Base-by-base conservation (phyloP, 345 rosid genomes). In the Alliaria petiolata region DNA sequence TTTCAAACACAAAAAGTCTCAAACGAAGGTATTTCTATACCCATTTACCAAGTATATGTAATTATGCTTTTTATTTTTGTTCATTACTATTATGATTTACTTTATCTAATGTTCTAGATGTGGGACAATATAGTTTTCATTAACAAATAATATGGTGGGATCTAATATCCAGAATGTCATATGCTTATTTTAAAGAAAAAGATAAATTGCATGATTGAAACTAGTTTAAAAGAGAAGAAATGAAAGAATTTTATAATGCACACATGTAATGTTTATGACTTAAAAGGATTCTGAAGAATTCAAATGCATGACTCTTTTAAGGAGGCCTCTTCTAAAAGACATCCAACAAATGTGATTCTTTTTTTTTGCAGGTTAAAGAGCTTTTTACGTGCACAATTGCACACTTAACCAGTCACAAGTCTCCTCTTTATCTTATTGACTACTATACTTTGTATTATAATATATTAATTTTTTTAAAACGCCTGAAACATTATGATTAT, bases 321-420 rank as follows among this genome's bases (percentile, higher is more conserved):
- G 77, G 77, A 73, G 77, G 51, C 34, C 59, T 33, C 75, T 61
- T 58, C 49, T 69, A 69, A 69, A n/a, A 69, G 66, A 30, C 33
- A 71, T 71, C 68, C 62, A 71, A 51, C 62, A 72, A 64, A 54
- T 73, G 58, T 64, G 31, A 44, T 40, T 51, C 7, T 43, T 64
- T 28, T 70, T 49, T 35, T 65, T 22, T 22, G n/a, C 40, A 55
- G 43, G 42, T 45, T 62, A 71, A 62, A 71, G 55, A 71, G 69
- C 76, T 71, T 71, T 71, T 62, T 52, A 39, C 63, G 38, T 70
- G 75, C 60, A 49, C 74, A 70, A 56, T 69, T 54, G 53, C 44
- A 51, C 53, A 62, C 43, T 55, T 39, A 22, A 53, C 20, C 13
- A 53, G 33, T 46, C 38, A 53, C 17, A 30, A 58, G 5, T 40